Base-by-base conservation (phyloP, 2,329 filamentous ascomycete genomes). In the Pseudogymnoascus sp. region DNA sequence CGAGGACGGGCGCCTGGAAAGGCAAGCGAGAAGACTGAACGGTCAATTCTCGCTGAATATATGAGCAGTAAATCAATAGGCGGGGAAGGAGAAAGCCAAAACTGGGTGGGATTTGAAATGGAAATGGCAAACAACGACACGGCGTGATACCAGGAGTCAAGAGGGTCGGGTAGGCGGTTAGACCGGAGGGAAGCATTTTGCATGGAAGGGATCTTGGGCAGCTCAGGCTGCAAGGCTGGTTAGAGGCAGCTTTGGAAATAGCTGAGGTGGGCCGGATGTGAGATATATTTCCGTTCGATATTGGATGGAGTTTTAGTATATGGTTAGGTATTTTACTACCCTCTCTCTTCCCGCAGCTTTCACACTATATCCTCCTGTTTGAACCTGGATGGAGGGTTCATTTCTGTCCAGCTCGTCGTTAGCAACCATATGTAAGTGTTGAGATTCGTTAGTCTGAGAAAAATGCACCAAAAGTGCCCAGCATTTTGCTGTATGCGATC, bases 1-100 rank as follows among this genome's bases (percentile, higher is more conserved):
- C 75, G 4, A 73, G 78, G 60, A 68, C 74, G 9, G 75, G 75
- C 45, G 49, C 49, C 28, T 55, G 49, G 49, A 55, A 55, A 4
- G 49, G 49, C 9, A 55, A 55, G 49, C 49, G 49, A 6, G 49
- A 55, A 35, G 49, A 55, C 28, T 55, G 49, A 55, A 35, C 16
- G n/a, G 16, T 22, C 25, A 55, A 55, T 22, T 55, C n/a, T 33
- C n/a, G 49, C 28, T 55, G n/a, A n/a, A 55, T 35, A 33, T 33
- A 3, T 35, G 49, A 14, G n/a, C 25, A 55, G 49, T 55, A 55
- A 33, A 55, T 55, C n/a, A 55, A 30, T 33, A 7, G 49, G 49
- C n/a, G 30, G 11, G 9, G 6, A 30, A 30, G 5, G 6, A 5
- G 11, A 33, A 22, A 14, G 11, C 7, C 6, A 33, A 55, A 55